Evolutionary conservation across 495 filamentous ascomycete species (phyloP), one percentile per base, ranked within the genome.

Genomic region (Xylaria bambusicola): DNA sequence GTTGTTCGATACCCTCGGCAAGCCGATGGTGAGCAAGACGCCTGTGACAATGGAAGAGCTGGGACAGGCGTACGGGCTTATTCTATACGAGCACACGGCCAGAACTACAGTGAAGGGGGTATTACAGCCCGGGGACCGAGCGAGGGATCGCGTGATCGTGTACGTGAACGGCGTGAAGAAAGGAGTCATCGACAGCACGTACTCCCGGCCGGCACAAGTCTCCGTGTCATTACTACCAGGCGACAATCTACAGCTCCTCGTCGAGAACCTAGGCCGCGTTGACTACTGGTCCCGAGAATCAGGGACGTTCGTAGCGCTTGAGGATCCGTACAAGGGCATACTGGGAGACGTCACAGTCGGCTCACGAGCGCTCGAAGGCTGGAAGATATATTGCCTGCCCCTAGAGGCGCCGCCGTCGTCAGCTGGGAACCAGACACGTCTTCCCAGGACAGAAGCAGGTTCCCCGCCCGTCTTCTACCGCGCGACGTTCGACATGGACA

Each of bases 241-340:
- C n/a, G 76, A 79, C 58, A 67, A 62, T 9, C 44, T 81, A 12
- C 67, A 75, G 41, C 61, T 81, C 0, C 61, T 81, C 9, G 69
- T 80, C 2, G 78, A 81, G 62, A 81, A 81, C 26, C 66, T 79
- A 17, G 78, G 78, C 0, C 66, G 77, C 6, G 73, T 79, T 1
- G 75, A 79, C 51, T 81, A 76, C 62, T 76, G 71, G 50, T 69
- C 71, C 0, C 63, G 68, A 23, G 69, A 69, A 24, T 70, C 67
- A 0, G 65, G 65, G 6, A 70, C 67, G 6, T 63, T 66, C 15
- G 53, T 68, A 10, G 65, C 67, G 17, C 73, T 76, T 15, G 60
- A 68, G 18, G 78, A 81, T 24, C 77, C 71, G 38, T 73, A 70
- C 35, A 80, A 80, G 47, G 78, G 78, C 3, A 74, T 81, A 13